Conservation (phyloP, 768 basidiomycete genomes). For the Antrodiella citrinella region DNA sequence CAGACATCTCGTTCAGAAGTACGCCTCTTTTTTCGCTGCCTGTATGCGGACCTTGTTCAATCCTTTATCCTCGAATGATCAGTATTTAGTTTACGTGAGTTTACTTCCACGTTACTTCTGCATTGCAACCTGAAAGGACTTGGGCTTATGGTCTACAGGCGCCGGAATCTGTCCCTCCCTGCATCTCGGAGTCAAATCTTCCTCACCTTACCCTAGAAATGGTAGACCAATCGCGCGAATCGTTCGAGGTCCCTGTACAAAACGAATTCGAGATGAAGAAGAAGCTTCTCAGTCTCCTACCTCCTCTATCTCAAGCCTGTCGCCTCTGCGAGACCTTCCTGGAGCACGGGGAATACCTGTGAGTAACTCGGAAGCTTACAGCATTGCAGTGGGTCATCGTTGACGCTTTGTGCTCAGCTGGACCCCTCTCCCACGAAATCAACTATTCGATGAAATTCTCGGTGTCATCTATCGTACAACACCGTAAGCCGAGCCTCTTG, state of each 20-base stretch:
- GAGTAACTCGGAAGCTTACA: constrained; percentile 16
- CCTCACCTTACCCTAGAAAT: constrained; percentile 36
- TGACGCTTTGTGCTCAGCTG: constrained; percentile 30
- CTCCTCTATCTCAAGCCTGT: constrained; percentile 50
- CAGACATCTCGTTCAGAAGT: constrained; percentile 66
- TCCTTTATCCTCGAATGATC: neutral
- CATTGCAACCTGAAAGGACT: too few relatives aligned
- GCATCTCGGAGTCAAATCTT: constrained; percentile 9
- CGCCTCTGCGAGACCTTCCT: constrained; percentile 59
- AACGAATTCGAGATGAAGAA: constrained; percentile 25
- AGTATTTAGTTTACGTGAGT: constrained; percentile 54
- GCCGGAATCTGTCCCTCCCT: constrained; percentile 13
- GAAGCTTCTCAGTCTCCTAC: constrained; percentile 42
- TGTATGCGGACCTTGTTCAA: too few relatives aligned
- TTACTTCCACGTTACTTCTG: too few relatives aligned
- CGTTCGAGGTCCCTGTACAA: constrained; percentile 18
- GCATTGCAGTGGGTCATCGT: neutral
- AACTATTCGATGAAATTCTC: constrained; percentile 51
- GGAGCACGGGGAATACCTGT: constrained; percentile 54
- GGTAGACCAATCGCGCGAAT: constrained; percentile 28
- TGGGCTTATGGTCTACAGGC: too few relatives aligned
- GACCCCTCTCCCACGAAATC: constrained; percentile 41
- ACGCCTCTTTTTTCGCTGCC: constrained; percentile 14
- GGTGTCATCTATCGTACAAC: constrained; percentile 42
- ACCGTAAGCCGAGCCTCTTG: constrained; percentile 26